phyloP scores from a whole-genome alignment of 768 basidiomycete genomes.

The Hirschioporus abietinus region DNA sequence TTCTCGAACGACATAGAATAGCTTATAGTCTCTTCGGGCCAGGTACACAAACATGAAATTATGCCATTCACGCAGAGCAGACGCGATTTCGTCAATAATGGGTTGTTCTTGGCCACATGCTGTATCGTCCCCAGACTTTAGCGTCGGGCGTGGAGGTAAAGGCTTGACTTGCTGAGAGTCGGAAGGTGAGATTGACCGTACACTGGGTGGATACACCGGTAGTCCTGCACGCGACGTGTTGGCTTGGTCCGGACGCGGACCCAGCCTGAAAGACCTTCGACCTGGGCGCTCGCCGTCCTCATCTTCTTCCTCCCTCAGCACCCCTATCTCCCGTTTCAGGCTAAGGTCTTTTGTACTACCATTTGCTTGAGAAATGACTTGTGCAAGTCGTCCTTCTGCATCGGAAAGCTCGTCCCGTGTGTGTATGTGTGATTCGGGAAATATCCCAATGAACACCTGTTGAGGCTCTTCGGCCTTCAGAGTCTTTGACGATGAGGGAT shows the following conservation, averaged over 20 bases:
- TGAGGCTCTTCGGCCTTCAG: constrained; percentile 64
- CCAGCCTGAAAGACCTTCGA: constrained; percentile 65
- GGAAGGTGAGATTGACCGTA: constrained; percentile 57
- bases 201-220: constrained; percentile 67
- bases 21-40: constrained; percentile 79
- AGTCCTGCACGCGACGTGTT: constrained; percentile 67
- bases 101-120: constrained; percentile 77
- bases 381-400: constrained; percentile 80
- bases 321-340: constrained; percentile 42
- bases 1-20: constrained; percentile 80
- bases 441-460: constrained; percentile 91
- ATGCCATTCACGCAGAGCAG: constrained; percentile 95
- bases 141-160: constrained; percentile 84
- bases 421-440: constrained; percentile 85
- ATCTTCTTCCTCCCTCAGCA: constrained; percentile 62
- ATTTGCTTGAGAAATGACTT: constrained; percentile 47
- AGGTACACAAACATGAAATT: constrained; percentile 88
- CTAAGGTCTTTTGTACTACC: constrained; percentile 37
- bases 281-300: constrained; percentile 27
- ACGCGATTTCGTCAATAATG: constrained; percentile 95
- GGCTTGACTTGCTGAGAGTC: constrained; percentile 66
- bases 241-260: constrained; percentile 70
- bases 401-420: constrained; percentile 83
- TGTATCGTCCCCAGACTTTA: constrained; percentile 94
- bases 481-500: constrained; percentile 43